These are phyloP conservation scores for Fusarium bactridioides DNA, from an alignment of 2,329 filamentous ascomycete species.

Conservation along the genomic window DNA sequence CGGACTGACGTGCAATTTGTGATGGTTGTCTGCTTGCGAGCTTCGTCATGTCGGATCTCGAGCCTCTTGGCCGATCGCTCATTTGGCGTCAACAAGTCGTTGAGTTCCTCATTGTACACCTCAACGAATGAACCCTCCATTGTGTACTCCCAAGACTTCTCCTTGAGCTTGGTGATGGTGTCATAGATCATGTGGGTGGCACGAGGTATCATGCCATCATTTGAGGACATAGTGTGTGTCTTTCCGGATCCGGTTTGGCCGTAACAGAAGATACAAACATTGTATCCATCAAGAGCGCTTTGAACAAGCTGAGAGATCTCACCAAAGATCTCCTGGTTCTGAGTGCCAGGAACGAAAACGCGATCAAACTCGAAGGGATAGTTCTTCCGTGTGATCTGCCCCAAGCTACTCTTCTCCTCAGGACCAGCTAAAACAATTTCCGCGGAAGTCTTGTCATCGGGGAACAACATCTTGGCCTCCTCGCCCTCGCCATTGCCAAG, in stretches of 20 bases:
- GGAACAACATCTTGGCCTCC: conserved; percentile 78
- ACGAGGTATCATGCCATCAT: conserved; percentile 92
- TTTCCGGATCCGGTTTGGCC: conserved; percentile 97
- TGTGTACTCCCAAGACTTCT: conserved; percentile 92
- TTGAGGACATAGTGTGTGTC: conserved; percentile 92
- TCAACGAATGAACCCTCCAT: conserved; percentile 97
- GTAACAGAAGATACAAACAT: conserved; percentile 98
- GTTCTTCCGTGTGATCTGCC: conserved; percentile 76
- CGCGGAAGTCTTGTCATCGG: conserved; percentile 83
- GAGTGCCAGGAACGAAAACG: conserved; percentile 80
- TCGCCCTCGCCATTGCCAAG: conserved; percentile 67
- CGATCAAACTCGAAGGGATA: conserved; percentile 92
- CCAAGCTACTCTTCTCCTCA: conserved; percentile 84
- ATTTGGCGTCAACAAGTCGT: conserved; percentile 75
- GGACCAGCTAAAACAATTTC: conserved; percentile 86
- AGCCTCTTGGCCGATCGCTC: conserved; percentile 76
- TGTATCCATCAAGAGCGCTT: conserved; percentile 95
- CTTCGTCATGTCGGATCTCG: conserved; percentile 86
- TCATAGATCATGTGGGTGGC: conserved; percentile 94
- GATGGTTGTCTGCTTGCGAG: conserved; percentile 82
- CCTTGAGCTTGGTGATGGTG: conserved; percentile 81
- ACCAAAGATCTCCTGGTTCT: conserved; percentile 89
- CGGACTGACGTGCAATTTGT: conserved; percentile 79
- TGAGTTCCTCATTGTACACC: conserved; percentile 97
- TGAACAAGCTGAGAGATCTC: conserved; percentile 98